These are phyloP conservation scores for Cubamyces lactineus DNA, from an alignment of 768 basidiomycete genomes.

Conservation along the genomic window DNA sequence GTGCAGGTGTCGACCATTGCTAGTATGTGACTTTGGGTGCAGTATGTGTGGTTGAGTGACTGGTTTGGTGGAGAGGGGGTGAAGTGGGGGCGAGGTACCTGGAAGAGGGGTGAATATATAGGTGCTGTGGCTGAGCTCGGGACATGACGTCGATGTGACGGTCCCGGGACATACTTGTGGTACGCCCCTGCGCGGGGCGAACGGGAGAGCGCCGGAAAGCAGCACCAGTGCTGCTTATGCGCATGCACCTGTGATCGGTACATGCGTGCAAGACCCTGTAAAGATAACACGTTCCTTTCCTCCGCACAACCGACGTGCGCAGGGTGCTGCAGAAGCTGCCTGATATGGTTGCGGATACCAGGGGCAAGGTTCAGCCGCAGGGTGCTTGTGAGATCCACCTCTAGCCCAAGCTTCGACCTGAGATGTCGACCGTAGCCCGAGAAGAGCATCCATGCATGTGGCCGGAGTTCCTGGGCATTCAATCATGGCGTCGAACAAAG, in stretches of 20 bases:
- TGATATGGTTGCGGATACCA: background rate
- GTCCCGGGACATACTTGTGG: background rate
- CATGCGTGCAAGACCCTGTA: background rate
- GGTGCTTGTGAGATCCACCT: too few relatives aligned
- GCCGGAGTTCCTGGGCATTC: too few relatives aligned
- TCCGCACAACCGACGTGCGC: background rate
- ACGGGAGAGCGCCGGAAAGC: background rate
- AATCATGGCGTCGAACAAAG: too few relatives aligned
- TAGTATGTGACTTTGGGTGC: background rate
- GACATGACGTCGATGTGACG: background rate
- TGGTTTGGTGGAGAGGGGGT: background rate
- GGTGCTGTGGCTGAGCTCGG: background rate
- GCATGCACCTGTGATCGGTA: too few relatives aligned
- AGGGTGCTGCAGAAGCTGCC: background rate
- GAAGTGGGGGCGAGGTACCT: background rate
- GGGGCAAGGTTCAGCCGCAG: background rate
- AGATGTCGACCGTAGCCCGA: too few relatives aligned
- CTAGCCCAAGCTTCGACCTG: too few relatives aligned
- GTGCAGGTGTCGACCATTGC: slow-evolving; percentile 35
- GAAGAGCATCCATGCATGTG: too few relatives aligned
- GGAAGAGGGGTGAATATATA: background rate
- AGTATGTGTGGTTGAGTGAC: too few relatives aligned
- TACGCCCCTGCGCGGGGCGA: background rate
- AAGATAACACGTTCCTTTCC: background rate
- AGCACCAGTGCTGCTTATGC: too few relatives aligned